A percentile compares a stretch with the other conserved stretches of the same genome.
These are phyloP conservation scores for Neostapfia colusana DNA, from an alignment of 176 grass and related monocot species.

Conservation along the genomic window DNA sequence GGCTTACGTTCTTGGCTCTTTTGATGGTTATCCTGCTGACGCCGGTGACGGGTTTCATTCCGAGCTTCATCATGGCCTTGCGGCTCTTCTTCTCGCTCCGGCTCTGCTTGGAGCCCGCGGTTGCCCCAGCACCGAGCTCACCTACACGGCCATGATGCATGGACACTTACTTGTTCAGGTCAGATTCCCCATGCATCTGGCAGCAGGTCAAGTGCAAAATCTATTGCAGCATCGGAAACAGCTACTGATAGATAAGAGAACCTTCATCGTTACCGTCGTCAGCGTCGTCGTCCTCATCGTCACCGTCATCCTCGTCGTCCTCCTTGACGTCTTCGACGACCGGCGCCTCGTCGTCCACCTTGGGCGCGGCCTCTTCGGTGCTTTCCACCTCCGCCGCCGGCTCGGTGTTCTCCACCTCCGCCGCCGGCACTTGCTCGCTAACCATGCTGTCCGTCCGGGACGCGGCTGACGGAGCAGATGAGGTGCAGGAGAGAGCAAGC, in stretches of 20 bases:
- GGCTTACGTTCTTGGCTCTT: conserved; percentile 76
- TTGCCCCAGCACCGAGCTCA: conserved; percentile 51
- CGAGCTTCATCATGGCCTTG: conserved; percentile 95
- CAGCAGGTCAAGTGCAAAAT: background rate
- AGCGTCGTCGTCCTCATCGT: conserved; percentile 26
- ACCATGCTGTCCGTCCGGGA: conserved; percentile 28
- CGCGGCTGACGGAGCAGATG: background rate
- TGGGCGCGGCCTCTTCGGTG: conserved; percentile 11
- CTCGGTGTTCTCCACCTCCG: conserved; percentile 38
- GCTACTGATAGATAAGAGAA: too few species aligned
- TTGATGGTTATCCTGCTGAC: conserved; percentile 84
- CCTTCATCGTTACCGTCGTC: conserved; percentile 39
- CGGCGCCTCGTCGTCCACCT: conserved; percentile 49
- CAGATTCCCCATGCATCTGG: background rate
- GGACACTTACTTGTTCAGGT: background rate
- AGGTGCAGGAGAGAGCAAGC: background rate
- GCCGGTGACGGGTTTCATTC: conserved; percentile 81
- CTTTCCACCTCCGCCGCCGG: conserved; percentile 10
- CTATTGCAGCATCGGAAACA: background rate
- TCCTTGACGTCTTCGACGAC: conserved; percentile 78
- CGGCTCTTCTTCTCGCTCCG: conserved; percentile 93
- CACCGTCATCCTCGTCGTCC: conserved; percentile 44
- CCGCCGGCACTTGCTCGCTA: conserved; percentile 41
- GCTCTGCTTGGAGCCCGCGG: conserved; percentile 69
- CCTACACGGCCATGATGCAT: conserved; percentile 21